Evolutionary conservation across 768 basidiomycete species (phyloP).

Genomic region (Tricholoma flavovirens): DNA sequence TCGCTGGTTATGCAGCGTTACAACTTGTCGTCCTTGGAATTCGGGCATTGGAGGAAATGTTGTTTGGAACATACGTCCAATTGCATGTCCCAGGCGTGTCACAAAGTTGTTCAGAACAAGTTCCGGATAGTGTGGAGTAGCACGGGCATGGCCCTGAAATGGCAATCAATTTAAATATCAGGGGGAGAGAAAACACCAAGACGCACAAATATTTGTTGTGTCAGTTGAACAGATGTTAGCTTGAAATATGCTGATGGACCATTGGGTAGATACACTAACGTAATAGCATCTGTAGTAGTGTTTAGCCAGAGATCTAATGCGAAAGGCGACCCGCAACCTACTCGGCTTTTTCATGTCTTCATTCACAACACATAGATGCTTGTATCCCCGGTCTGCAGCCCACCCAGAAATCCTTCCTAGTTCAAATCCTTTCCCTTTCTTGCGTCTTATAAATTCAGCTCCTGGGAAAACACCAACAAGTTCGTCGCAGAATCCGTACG

Average conservation of each 20-base stretch:
- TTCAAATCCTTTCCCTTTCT: conserved; percentile 88
- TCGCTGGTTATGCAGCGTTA: conserved; percentile 94
- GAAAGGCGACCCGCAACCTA: conserved; percentile 34
- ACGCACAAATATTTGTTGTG: conserved; percentile 79
- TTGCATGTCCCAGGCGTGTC: conserved; percentile 86
- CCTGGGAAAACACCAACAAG: conserved; percentile 86
- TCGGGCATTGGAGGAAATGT: conserved; percentile 93
- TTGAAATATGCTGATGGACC: conserved; percentile 97
- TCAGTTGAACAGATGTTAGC: conserved; percentile 80
- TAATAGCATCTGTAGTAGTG: conserved; percentile 72
- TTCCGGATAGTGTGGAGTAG: conserved; percentile 92
- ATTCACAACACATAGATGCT: conserved; percentile 87
- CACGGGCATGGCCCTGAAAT: conserved; percentile 82
- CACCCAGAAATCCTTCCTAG: conserved; percentile 88
- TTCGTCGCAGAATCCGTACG: conserved; percentile 92
- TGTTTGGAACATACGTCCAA: conserved; percentile 95
- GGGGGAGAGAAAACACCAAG: not conserved
- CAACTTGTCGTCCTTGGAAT: conserved; percentile 94
- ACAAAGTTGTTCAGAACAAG: conserved; percentile 93
- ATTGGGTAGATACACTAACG: conserved; percentile 81
- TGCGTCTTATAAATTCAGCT: conserved; percentile 80
- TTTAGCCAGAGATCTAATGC: not conserved
- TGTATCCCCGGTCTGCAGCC: conserved; percentile 86
- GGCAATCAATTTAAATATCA: not conserved
- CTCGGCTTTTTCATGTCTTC: conserved; percentile 94